Percentiles rank a stretch among this genome's conserved stretches.
These are phyloP conservation scores for Nakazawaea ishiwadae DNA, from an alignment of 805 yeast genomes.

Conservation along the genomic window DNA sequence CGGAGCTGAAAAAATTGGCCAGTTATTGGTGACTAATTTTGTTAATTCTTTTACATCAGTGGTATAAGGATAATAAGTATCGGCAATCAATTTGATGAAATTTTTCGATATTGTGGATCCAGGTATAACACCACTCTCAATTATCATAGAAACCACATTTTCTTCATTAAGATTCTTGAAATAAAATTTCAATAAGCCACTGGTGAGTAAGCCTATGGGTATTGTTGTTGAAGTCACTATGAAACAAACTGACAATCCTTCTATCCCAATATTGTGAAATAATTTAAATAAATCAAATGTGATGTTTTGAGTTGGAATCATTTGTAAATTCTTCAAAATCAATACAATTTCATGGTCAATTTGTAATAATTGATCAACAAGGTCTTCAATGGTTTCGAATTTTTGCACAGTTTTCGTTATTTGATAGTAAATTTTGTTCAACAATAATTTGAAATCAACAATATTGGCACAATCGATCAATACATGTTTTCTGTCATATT, in stretches of 20 bases:
- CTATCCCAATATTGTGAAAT: neutral
- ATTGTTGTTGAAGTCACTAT: slow-evolving; percentile 3
- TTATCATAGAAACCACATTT: neutral
- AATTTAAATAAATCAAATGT: slow-evolving; percentile 7
- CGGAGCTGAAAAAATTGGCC: slow-evolving; percentile 4
- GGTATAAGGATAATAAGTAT: slow-evolving; percentile 9
- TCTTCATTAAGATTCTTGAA: neutral
- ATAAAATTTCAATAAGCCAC: slow-evolving; percentile 6
- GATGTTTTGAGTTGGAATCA: neutral
- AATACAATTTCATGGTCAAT: neutral
- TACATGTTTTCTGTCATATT: neutral
- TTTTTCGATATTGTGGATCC: neutral
- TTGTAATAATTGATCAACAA: neutral
- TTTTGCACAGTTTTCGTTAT: neutral
- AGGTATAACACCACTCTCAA: neutral
- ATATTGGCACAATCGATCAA: slow-evolving; percentile 8
- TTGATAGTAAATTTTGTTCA: slow-evolving; percentile 5
- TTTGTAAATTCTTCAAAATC: slow-evolving; percentile 10
- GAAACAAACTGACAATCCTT: neutral
- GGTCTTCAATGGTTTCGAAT: slow-evolving; percentile 5
- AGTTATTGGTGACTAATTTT: neutral
- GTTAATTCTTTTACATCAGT: slow-evolving; percentile 3
- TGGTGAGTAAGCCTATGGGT: slow-evolving; percentile 2
- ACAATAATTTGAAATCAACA: slow-evolving; percentile 7
- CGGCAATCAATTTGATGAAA: slow-evolving; percentile 8